Percentiles rank a stretch among this genome's conserved stretches.
Conservation (phyloP, 2,329 filamentous ascomycete genomes). For the Colletotrichum sp. region DNA sequence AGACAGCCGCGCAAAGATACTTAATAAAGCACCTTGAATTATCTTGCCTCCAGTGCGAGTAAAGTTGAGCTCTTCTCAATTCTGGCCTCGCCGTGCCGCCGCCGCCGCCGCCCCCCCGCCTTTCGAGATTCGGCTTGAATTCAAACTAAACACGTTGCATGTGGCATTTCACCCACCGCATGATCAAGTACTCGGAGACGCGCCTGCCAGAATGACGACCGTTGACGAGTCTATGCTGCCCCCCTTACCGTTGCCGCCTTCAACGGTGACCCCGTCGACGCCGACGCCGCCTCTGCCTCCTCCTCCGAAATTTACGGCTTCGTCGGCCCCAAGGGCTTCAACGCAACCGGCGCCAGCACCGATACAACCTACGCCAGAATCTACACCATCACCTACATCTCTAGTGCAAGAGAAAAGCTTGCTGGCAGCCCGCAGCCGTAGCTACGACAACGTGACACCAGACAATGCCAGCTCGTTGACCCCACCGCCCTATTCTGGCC, state of each 20-base stretch:
- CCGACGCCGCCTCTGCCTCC: not conserved
- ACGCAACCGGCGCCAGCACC: not conserved
- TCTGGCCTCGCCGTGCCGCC: not conserved
- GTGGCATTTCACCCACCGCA: not conserved
- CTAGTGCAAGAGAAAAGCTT: not conserved
- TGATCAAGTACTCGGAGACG: not conserved
- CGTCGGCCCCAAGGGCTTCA: not conserved
- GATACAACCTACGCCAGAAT: not conserved
- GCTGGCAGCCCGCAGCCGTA: not conserved
- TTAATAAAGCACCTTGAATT: not conserved
- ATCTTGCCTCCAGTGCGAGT: not conserved
- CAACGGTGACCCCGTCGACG: not conserved
- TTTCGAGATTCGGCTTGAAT: not conserved
- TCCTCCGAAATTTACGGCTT: not conserved
- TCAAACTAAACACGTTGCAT: not conserved
- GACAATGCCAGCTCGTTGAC: slow-evolving; percentile 3
- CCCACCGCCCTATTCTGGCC: slow-evolving; percentile 40
- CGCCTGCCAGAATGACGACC: not conserved
- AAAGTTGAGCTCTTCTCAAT: not conserved
- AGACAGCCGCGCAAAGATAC: not conserved
- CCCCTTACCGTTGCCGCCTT: not conserved
- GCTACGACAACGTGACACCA: not conserved
- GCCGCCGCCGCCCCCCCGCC: too few relatives aligned
- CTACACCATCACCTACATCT: not conserved
- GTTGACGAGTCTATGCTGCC: not conserved